Conservation (phyloP, 2,329 filamentous ascomycete species). For the Talaromyces islandicus region DNA sequence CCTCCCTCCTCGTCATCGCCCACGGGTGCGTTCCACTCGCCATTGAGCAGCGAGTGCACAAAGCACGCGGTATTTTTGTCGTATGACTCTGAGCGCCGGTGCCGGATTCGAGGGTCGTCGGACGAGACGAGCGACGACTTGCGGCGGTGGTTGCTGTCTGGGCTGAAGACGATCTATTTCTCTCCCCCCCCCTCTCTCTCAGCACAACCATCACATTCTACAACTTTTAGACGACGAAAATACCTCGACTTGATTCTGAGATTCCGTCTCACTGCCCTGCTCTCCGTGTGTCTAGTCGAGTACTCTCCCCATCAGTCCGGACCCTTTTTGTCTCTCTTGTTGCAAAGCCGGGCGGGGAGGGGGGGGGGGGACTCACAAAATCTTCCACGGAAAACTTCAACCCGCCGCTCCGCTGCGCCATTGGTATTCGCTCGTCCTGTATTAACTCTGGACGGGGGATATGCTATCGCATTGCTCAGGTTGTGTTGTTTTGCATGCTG, state of each 20-base stretch:
- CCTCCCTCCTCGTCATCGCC: conserved; percentile 12
- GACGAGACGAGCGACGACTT: conserved; percentile 53
- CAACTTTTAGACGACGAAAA: no score
- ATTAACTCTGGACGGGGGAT: not conserved
- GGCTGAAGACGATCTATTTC: conserved; percentile 51
- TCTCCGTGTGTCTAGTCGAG: conserved; percentile 18
- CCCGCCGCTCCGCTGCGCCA: conserved; percentile 2
- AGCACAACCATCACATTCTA: no score
- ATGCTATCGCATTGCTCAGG: not conserved
- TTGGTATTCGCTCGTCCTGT: not conserved
- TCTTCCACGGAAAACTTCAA: conserved; percentile 9
- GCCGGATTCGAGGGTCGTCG: conserved; percentile 33
- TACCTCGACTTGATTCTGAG: conserved; percentile 32
- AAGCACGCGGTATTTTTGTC: conserved; percentile 51
- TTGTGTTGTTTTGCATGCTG: not conserved
- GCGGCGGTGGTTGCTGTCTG: conserved; percentile 48
- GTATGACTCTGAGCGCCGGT: conserved; percentile 25
- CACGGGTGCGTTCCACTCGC: conserved; percentile 23
- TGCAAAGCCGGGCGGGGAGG: no score
- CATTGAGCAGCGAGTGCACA: conserved; percentile 53
- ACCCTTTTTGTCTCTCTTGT: no score
- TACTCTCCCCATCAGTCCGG: not conserved
- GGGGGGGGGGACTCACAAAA: conserved; percentile 9
- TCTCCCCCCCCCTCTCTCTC: no score
- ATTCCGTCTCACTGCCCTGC: conserved; percentile 27